These are phyloP conservation scores for Metroxylon sagu DNA, from an alignment of 176 grass and related monocot species.

Conservation along the genomic window DNA sequence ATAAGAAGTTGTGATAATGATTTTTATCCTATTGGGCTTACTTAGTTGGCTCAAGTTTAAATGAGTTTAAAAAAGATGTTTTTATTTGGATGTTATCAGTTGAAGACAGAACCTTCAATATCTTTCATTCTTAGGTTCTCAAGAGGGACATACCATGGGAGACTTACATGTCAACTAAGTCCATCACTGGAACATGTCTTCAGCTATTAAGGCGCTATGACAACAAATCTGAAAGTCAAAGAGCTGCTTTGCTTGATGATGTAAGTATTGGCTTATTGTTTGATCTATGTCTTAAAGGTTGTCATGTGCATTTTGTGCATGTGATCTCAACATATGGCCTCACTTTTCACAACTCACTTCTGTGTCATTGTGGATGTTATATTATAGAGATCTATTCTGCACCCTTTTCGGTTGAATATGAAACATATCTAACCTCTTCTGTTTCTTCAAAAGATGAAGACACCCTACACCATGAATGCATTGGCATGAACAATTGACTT, in stretches of 20 bases:
- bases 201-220: constrained; percentile 77
- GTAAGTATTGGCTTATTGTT: constrained; percentile 20
- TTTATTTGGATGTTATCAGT: not conserved
- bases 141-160: constrained; percentile 99
- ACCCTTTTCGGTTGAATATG: no score
- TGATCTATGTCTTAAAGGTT: not conserved
- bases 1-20: no score
- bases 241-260: constrained; percentile 79
- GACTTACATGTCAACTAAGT: constrained; percentile 85
- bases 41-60: not conserved
- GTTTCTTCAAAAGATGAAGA: no score
- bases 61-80: not conserved
- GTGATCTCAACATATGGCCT: no score
- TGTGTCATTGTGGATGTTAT: no score
- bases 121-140: constrained; percentile 59
- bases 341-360: no score
- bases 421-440: no score
- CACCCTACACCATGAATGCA: no score
- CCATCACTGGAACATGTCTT: constrained; percentile 76
- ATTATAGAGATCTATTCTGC: no score
- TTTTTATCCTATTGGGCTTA: no score
- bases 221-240: constrained; percentile 63
- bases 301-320: no score
- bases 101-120: not conserved
- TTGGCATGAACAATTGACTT: no score